These are phyloP conservation scores for Xylaria venustula DNA, from an alignment of 495 filamentous ascomycete genomes.

Conservation along the genomic window DNA sequence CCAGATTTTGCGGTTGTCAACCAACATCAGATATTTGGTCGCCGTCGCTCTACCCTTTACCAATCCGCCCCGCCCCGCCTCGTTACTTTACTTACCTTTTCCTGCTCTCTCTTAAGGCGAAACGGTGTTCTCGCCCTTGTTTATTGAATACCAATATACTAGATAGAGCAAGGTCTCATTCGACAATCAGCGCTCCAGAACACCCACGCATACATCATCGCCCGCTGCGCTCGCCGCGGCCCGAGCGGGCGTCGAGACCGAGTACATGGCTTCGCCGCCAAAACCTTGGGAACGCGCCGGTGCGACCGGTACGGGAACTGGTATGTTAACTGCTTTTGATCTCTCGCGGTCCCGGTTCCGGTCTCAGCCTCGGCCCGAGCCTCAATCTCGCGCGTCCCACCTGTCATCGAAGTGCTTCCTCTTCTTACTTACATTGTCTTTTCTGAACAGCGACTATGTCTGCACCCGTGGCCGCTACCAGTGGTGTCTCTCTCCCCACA, in stretches of 20 bases:
- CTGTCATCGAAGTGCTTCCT: not conserved
- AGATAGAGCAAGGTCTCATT: too few species aligned
- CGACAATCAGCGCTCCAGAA: too few species aligned
- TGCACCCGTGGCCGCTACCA: constrained; percentile 36
- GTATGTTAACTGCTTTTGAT: constrained; percentile 34
- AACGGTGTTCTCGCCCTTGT: too few species aligned
- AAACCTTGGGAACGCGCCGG: constrained; percentile 93
- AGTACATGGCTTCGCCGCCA: constrained; percentile 70
- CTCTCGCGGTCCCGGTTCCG: too few species aligned
- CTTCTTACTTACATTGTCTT: constrained; percentile 20
- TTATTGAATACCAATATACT: too few species aligned
- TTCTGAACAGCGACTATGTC: constrained; percentile 39
- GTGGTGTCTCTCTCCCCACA: constrained; percentile 39
- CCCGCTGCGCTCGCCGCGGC: constrained; percentile 12
- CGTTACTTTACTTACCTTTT: too few species aligned
- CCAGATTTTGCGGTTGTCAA: too few species aligned
- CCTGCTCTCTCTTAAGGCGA: too few species aligned
- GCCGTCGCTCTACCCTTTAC: too few species aligned
- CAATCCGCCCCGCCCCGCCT: too few species aligned
- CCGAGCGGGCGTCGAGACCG: constrained; percentile 11
- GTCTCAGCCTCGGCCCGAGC: too few species aligned
- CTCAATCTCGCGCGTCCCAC: not conserved
- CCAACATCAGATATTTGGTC: too few species aligned
- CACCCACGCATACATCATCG: constrained; percentile 2
- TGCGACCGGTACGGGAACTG: constrained; percentile 53